Base-by-base conservation (phyloP, 2,329 filamentous ascomycete species). In the Cladosporium sp. region DNA sequence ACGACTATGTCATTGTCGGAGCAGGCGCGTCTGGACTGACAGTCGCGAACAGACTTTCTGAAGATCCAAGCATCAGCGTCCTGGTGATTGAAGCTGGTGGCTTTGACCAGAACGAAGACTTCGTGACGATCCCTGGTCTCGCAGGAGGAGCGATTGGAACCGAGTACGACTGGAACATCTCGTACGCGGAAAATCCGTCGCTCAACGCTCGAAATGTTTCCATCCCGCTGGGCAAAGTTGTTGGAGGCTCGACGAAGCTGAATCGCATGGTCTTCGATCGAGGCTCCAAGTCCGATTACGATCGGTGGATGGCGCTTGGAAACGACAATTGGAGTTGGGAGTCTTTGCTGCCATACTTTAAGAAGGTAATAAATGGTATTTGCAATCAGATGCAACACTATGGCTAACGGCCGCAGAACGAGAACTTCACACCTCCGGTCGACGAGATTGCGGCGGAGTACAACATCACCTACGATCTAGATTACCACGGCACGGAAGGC, bases 211-310 rank as follows among this genome's bases (percentile, higher is more conserved):
- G 73, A 1, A 56, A 65, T 3, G 69, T 76, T 13, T 51, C 60
- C 3, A 71, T 75, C 36, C 70, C 70, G 22, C 67, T 74, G 3
- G 76, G 73, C 29, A 73, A 74, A 46, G 71, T 76, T 0, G 64
- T 79, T 0, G 76, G 76, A 7, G 76, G 76, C 9, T 72, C 69
- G 9, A 72, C 65, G 4, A 66, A 72, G 0, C 51, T 53, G 3
- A 59, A 63, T 42, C 55, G 55, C 38, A 56, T 63, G 56, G 50
- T 51, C 16, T 63, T 59, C 48, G 58, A 62, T 13, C 51, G 65
- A 20, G 58, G 61, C 2, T 68, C 66, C 1, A 54, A 51, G n/a
- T 63, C 56, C 7, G 58, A 61, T n/a, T 58, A 67, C 51, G 57
- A 66, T 43, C 49, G 50, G 38, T 72, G 67, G 69, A 62, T 55